These are phyloP conservation scores for Coniochaeta sp. DNA, from an alignment of 2,329 filamentous ascomycete genomes.

Conservation along the genomic window DNA sequence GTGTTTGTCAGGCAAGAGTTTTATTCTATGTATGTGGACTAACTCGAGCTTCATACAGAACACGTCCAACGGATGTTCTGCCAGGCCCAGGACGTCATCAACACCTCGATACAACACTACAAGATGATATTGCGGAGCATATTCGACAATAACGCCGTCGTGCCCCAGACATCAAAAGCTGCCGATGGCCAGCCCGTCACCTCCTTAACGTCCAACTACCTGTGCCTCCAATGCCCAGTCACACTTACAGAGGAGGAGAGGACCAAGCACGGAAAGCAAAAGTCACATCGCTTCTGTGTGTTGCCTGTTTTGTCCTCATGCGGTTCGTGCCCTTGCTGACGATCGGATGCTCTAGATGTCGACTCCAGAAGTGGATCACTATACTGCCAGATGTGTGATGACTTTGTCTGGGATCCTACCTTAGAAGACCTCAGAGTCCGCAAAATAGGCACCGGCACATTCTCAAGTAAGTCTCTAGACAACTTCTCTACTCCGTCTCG, in stretches of 20 bases:
- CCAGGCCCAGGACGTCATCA: slow-evolving; percentile 55
- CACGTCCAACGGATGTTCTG: slow-evolving; percentile 63
- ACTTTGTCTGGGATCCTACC: slow-evolving; percentile 76
- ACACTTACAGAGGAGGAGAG: slow-evolving; percentile 62
- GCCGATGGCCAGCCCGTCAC: slow-evolving; percentile 50
- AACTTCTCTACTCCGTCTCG: background rate
- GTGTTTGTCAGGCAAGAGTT: slow-evolving; percentile 16
- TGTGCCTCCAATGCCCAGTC: slow-evolving; percentile 66
- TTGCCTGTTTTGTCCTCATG: slow-evolving; percentile 6
- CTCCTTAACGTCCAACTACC: slow-evolving; percentile 59
- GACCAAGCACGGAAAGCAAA: slow-evolving; percentile 59
- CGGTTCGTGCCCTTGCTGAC: slow-evolving; percentile 15
- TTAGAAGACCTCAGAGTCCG: slow-evolving; percentile 67
- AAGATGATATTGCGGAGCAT: slow-evolving; percentile 64
- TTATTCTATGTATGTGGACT: slow-evolving; percentile 11
- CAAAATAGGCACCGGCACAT: slow-evolving; percentile 60
- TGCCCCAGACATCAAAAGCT: slow-evolving; percentile 57
- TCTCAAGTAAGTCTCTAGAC: slow-evolving; percentile 44
- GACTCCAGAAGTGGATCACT: slow-evolving; percentile 69
- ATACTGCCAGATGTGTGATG: slow-evolving; percentile 76
- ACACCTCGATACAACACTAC: slow-evolving; percentile 64
- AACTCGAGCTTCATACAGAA: slow-evolving; percentile 38
- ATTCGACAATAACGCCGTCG: slow-evolving; percentile 58
- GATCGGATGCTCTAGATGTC: slow-evolving; percentile 46
- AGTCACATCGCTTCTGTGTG: slow-evolving; percentile 67